These are phyloP conservation scores for Fusarium setosum DNA, from an alignment of 2,329 filamentous ascomycete species.

Conservation along the genomic window DNA sequence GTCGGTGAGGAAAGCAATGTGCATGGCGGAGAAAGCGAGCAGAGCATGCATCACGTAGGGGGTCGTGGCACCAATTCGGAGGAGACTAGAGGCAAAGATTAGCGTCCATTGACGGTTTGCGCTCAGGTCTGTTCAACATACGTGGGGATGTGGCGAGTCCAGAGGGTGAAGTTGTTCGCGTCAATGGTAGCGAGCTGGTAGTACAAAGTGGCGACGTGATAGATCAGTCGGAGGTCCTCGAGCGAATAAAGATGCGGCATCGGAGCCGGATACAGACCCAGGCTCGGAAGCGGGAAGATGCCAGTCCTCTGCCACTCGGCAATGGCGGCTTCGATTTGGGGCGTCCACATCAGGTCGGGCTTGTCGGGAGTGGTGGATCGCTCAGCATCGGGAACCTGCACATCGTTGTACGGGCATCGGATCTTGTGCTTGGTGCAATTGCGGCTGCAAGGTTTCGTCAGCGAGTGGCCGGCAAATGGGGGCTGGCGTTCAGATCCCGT, in stretches of 20 bases:
- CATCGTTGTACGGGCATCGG: slow-evolving; percentile 97
- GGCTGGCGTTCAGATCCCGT: neutral
- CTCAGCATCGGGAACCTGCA: slow-evolving; percentile 71
- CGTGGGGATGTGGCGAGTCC: slow-evolving; percentile 94
- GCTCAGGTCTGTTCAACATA: slow-evolving; percentile 60
- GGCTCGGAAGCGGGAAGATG: slow-evolving; percentile 84
- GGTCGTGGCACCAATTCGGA: slow-evolving; percentile 84
- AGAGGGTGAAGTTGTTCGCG: slow-evolving; percentile 87
- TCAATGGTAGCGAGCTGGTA: slow-evolving; percentile 82
- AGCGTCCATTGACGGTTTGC: slow-evolving; percentile 13
- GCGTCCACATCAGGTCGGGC: slow-evolving; percentile 84
- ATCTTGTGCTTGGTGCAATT: slow-evolving; percentile 99
- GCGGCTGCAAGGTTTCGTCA: slow-evolving; percentile 68
- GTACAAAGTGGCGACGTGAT: slow-evolving; percentile 89
- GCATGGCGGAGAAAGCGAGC: slow-evolving; percentile 92
- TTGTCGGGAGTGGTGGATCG: slow-evolving; percentile 70
- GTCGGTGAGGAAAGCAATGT: slow-evolving; percentile 89
- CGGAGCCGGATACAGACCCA: slow-evolving; percentile 80
- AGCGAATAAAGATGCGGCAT: slow-evolving; percentile 78
- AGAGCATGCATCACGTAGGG: slow-evolving; percentile 95
- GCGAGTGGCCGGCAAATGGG: slow-evolving; percentile 14
- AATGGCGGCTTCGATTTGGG: slow-evolving; percentile 84
- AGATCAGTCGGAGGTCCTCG: slow-evolving; percentile 87
- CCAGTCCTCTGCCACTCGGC: slow-evolving; percentile 87
- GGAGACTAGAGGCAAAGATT: slow-evolving; percentile 45